A percentile compares a stretch with the other conserved stretches of the same genome.
phyloP scores from a whole-genome alignment of 495 filamentous ascomycete genomes.

The Neurospora sp. region DNA sequence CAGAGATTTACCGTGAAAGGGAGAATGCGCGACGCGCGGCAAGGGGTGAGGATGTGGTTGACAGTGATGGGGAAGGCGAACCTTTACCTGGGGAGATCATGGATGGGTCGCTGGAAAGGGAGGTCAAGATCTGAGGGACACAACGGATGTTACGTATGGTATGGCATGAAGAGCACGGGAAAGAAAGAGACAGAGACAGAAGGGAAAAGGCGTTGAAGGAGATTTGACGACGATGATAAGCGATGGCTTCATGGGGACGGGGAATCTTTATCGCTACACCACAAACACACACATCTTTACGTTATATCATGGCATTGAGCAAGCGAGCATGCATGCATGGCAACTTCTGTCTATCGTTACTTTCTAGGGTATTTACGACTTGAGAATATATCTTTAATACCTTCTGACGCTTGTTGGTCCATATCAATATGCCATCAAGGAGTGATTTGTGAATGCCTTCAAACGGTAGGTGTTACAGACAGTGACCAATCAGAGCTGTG shows the following conservation, averaged over 20 bases:
- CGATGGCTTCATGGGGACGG: not conserved
- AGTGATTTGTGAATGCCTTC: not conserved
- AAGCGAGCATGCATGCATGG: not conserved
- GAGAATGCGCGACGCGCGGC: constrained; percentile 29
- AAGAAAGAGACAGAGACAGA: not conserved
- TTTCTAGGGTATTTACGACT: not conserved
- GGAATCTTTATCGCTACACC: not conserved
- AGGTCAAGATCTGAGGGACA: not conserved
- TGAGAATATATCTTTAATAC: not conserved
- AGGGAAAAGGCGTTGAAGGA: not conserved
- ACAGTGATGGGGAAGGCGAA: not conserved
- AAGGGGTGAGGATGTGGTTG: constrained; percentile 23
- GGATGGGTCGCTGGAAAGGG: not conserved
- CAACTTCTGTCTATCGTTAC: not conserved
- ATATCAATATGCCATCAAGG: not conserved
- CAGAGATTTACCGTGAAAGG: constrained; percentile 40
- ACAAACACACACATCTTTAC: not conserved
- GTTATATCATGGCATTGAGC: not conserved
- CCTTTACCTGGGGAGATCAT: not conserved
- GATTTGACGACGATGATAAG: not conserved
- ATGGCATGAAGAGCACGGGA: not conserved
- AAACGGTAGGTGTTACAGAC: not conserved
- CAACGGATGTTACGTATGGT: not conserved
- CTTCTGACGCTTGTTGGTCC: not conserved
- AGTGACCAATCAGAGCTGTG: not conserved